Percentiles rank a stretch among this genome's conserved stretches.
These are phyloP conservation scores for Plasmodium gallinaceum DNA, from an alignment of 169 alveolate genomes.

Conservation along the genomic window DNA sequence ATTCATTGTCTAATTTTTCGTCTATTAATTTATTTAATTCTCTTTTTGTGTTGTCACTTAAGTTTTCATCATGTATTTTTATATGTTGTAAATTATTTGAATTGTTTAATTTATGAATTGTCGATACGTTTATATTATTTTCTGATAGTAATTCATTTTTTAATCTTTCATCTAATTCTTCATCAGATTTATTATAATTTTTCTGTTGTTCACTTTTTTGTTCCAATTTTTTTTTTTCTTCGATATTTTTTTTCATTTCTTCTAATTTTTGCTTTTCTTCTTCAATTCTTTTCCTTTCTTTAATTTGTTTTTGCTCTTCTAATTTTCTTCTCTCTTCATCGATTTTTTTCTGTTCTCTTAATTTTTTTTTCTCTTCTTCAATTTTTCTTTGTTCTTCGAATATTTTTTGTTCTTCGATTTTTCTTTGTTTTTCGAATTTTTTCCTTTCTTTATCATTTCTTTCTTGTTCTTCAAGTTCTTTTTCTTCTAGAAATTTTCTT, in stretches of 20 bases:
- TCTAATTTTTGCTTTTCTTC: no score
- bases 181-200: background rate
- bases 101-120: no score
- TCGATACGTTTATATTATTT: background rate
- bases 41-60: background rate
- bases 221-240: background rate
- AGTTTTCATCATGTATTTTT: background rate
- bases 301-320: background rate
- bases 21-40: background rate
- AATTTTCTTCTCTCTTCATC: background rate
- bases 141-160: background rate
- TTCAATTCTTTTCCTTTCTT: background rate
- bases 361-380: background rate
- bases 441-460: background rate
- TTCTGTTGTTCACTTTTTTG: background rate
- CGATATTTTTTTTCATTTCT: background rate
- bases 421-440: background rate
- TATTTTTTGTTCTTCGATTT: background rate
- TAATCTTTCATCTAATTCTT: constrained; percentile 9
- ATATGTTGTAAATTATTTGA: no score
- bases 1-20: background rate
- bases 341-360: background rate
- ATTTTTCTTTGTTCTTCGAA: background rate
- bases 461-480: constrained; percentile 13
- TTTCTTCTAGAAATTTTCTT: constrained; percentile 2